phyloP scores from a whole-genome alignment of 2,329 filamentous ascomycete genomes.

The Teratosphaeria zuluensis region DNA sequence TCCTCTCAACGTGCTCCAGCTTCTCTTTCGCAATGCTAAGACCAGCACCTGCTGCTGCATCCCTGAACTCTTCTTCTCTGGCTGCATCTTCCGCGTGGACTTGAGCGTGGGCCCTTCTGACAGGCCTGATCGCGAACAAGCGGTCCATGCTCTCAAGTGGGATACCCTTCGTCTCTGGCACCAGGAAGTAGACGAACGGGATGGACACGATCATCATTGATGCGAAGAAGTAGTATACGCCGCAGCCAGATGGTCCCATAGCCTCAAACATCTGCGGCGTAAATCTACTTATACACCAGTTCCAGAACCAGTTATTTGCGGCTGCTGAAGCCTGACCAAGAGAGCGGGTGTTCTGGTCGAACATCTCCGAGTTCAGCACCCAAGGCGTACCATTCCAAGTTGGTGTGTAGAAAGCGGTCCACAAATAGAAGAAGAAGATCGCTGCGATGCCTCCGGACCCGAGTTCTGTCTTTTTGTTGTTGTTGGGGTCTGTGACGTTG shows the following conservation, averaged over 20 bases:
- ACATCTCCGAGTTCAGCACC: constrained; percentile 65
- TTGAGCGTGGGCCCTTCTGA: constrained; percentile 30
- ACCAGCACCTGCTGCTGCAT: constrained; percentile 29
- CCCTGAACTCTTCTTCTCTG: constrained; percentile 33
- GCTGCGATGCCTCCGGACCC: constrained; percentile 47
- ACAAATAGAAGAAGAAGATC: constrained; percentile 65
- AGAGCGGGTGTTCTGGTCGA: constrained; percentile 57
- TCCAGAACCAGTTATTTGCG: constrained; percentile 61
- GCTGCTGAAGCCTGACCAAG: constrained; percentile 64
- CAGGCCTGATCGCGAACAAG: constrained; percentile 36
- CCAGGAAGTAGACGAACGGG: constrained; percentile 25
- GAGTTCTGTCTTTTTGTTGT: constrained; percentile 22
- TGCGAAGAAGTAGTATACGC: constrained; percentile 34
- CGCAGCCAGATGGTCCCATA: constrained; percentile 32
- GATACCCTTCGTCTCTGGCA: constrained; percentile 34
- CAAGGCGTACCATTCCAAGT: constrained; percentile 24
- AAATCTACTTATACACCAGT: constrained; percentile 49
- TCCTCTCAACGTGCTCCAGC: constrained; percentile 21
- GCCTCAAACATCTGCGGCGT: constrained; percentile 52
- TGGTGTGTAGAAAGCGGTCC: constrained; percentile 57
- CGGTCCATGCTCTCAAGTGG: constrained; percentile 39
- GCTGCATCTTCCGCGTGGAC: constrained; percentile 30
- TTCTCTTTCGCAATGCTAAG: constrained; percentile 29
- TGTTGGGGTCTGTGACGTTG: constrained; percentile 6
- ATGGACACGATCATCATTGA: constrained; percentile 36